Conservation (phyloP, 768 basidiomycete species). For the Xerocomellus dryophilus region DNA sequence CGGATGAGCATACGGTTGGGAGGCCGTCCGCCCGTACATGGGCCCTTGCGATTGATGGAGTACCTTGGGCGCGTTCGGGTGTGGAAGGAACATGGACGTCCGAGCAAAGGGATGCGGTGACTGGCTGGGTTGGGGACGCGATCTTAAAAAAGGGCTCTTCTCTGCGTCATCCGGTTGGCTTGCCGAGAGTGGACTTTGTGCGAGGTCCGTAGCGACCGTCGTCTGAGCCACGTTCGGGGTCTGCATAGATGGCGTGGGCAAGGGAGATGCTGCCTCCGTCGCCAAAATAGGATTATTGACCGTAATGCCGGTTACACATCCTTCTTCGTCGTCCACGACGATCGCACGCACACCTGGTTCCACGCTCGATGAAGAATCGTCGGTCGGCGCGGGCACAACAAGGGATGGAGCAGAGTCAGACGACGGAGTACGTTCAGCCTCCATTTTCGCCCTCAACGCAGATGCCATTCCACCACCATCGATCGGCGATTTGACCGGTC, state of each 20-base stretch:
- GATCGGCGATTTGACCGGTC: slow-evolving; percentile 5
- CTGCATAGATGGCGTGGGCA: slow-evolving; percentile 4
- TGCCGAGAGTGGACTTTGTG: slow-evolving; percentile 3
- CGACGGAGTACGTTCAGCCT: slow-evolving; percentile 2
- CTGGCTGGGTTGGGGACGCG: slow-evolving; percentile 20
- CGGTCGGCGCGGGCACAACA: not conserved
- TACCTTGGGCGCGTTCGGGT: slow-evolving; percentile 52
- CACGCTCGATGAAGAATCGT: not conserved
- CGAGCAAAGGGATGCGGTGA: slow-evolving; percentile 31
- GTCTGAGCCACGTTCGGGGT: slow-evolving; percentile 11
- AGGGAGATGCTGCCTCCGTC: slow-evolving; percentile 12
- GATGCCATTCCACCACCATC: slow-evolving; percentile 21
- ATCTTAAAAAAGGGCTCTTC: slow-evolving; percentile 25
- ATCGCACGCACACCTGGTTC: slow-evolving; percentile 6
- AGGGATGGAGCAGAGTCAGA: not conserved
- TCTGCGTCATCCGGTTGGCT: slow-evolving; percentile 7
- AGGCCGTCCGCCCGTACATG: slow-evolving; percentile 49
- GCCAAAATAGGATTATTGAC: slow-evolving; percentile 3
- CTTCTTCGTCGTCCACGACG: slow-evolving; percentile 19
- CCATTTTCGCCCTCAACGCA: slow-evolving; percentile 15
- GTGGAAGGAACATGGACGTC: slow-evolving; percentile 48
- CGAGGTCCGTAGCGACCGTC: slow-evolving; percentile 17
- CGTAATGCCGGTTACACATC: slow-evolving; percentile 2
- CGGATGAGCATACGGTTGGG: slow-evolving; percentile 18
- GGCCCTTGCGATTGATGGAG: slow-evolving; percentile 40